A percentile compares a stretch with the other conserved stretches of the same genome.
These are phyloP conservation scores for Striga asiatica DNA, from an alignment of 257 asterid genomes.

Conservation along the genomic window DNA sequence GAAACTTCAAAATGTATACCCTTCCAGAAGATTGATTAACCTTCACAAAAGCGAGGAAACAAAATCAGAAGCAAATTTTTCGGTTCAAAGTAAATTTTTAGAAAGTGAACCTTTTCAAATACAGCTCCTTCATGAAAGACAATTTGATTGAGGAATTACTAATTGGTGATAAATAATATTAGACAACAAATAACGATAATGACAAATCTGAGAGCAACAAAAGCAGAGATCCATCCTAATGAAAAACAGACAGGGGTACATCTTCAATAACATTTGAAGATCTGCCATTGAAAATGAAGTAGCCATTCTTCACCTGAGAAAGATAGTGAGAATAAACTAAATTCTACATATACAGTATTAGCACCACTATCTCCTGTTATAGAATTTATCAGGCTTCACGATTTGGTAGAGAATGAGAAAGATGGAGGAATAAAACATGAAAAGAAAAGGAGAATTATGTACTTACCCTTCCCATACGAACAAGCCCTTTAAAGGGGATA, in stretches of 20 bases:
- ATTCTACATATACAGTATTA: neutral
- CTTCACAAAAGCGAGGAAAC: no score
- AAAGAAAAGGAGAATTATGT: neutral
- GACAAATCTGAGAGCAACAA: neutral
- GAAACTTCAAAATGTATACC: slow-evolving; percentile 83
- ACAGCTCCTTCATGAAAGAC: slow-evolving; percentile 83
- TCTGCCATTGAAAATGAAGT: slow-evolving; percentile 83
- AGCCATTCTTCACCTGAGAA: slow-evolving; percentile 87
- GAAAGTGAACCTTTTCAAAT: slow-evolving; percentile 59
- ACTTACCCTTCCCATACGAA: slow-evolving; percentile 87
- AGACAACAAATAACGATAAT: neutral
- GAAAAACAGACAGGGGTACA: slow-evolving; percentile 48
- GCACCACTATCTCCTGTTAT: slow-evolving; percentile 4
- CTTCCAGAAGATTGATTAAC: slow-evolving; percentile 85
- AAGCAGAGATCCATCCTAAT: slow-evolving; percentile 1
- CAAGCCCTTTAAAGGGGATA: slow-evolving; percentile 78
- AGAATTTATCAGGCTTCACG: neutral
- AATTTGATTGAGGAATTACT: slow-evolving; percentile 55
- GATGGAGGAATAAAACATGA: neutral
- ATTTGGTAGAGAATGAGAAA: neutral
- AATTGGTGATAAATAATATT: slow-evolving; percentile 8
- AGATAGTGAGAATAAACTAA: slow-evolving; percentile 7
- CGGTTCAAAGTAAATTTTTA: neutral
- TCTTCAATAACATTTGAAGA: slow-evolving; percentile 56
- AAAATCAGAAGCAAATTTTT: slow-evolving; percentile 7